Evolutionary conservation across 106 monocot species (phyloP), one percentile per base, ranked within the genome.

Genomic region (Amphibolis antarctica): DNA sequence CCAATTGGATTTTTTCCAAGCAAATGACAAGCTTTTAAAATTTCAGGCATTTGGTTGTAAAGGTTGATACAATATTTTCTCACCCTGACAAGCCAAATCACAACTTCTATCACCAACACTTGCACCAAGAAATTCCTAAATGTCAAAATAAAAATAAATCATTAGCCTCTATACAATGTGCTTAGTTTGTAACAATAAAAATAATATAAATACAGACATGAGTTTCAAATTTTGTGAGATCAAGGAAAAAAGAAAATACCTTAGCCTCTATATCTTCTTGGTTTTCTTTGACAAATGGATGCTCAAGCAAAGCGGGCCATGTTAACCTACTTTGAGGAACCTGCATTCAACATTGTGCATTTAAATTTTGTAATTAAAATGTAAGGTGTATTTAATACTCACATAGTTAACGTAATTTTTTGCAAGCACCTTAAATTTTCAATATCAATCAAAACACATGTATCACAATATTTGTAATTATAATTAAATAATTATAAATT

Each of bases 251-350:
- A 66, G 44, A 80, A 72, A 65, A 48, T 50, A 89, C 89, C 74
- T 52, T 71, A 57, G 71, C 74, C 17, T 78, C 64, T 28, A 71
- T 64, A 26, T 87, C 85, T 31, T 72, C 71, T 70, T 76, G 60
- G 67, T 50, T 76, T 59, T 88, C 91, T 75, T 85, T 85, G 62
- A 98, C 87, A 81, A 98, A 98, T 66, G 98, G 98, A 69, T 98
- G 98, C 58, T 98, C 91, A 43, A 98, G 72, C n/a, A 98, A 36
- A 63, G 78, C 66, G 50, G 91, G 98, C 98, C 98, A 98, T 27
- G 82, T 83, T 60, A 98, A 70, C 59, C 98, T 86, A 70, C 63
- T 84, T 77, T 91, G 84, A 28, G 98, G 91, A 28, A 77, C 68
- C 98, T 98, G 68, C 28, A 55, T 25, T 29, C 11, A 36, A 7